A percentile compares a stretch with the other conserved stretches of the same genome.
Conservation (phyloP, 164 flowering plant genomes). For the Magnolia officinalis region DNA sequence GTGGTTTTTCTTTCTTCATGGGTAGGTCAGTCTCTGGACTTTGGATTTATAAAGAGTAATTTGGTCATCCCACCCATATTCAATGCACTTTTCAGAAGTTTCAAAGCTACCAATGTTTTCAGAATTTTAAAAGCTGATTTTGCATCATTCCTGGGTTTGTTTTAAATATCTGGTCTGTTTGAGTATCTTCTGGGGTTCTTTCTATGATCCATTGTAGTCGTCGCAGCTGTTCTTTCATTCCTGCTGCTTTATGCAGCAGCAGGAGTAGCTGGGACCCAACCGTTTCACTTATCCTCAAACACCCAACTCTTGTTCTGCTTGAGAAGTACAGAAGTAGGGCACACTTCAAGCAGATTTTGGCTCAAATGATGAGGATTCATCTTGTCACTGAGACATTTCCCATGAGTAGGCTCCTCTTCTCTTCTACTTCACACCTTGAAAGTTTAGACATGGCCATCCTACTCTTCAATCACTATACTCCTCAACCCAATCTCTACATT, state of each 20-base stretch:
- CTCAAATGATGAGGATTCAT: slow-evolving; percentile 42
- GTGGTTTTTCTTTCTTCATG: neutral
- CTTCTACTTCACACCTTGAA: slow-evolving; percentile 44
- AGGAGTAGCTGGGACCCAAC: slow-evolving; percentile 47
- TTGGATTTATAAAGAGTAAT: neutral
- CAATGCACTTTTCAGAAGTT: neutral
- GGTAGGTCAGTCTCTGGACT: neutral
- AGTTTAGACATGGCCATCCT: slow-evolving; percentile 44
- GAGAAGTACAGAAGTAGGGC: slow-evolving; percentile 44
- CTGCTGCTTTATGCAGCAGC: slow-evolving; percentile 12
- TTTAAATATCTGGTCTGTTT: neutral
- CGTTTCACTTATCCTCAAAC: slow-evolving; percentile 39
- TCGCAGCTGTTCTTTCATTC: slow-evolving; percentile 16
- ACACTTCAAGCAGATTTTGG: slow-evolving; percentile 50
- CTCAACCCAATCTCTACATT: slow-evolving; percentile 48
- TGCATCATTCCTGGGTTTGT: neutral
- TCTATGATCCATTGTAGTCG: slow-evolving; percentile 26
- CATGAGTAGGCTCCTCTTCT: slow-evolving; percentile 61
- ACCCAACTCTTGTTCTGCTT: slow-evolving; percentile 53
- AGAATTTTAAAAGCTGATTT: neutral
- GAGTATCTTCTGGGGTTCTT: slow-evolving; percentile 10
- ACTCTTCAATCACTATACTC: slow-evolving; percentile 43
- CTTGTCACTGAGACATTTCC: slow-evolving; percentile 44
- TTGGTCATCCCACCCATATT: neutral
- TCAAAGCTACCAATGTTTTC: neutral